phyloP scores from a whole-genome alignment of 1,284 basidiomycete genomes.

The Apiotrichum akiyoshidainum region DNA sequence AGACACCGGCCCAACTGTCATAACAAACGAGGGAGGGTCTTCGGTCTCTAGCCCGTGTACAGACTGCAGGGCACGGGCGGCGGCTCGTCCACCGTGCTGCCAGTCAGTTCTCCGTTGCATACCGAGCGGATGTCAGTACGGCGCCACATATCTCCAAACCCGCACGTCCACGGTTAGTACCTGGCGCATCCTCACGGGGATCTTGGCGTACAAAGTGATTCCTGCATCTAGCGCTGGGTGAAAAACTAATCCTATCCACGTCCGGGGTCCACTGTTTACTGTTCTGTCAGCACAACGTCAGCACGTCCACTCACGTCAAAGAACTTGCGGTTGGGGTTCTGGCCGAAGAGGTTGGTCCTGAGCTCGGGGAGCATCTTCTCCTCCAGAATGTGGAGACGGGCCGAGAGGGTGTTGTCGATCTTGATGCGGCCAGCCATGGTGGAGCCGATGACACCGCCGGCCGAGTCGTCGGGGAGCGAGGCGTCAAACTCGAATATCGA shows the following conservation, averaged over 20 bases:
- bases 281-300: not conserved
- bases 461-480: slow-evolving; percentile 68
- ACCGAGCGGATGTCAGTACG: too few species aligned
- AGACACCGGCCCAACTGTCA: too few species aligned
- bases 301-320: slow-evolving; percentile 54
- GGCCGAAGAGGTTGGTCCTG: slow-evolving; percentile 75
- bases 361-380: slow-evolving; percentile 94
- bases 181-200: too few species aligned
- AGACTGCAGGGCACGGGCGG: too few species aligned
- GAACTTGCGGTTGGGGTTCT: slow-evolving; percentile 82
- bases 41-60: too few species aligned
- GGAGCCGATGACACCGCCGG: slow-evolving; percentile 76
- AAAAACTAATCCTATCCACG: slow-evolving; percentile 1
- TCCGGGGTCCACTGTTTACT: slow-evolving; percentile 6
- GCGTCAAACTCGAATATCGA: slow-evolving; percentile 64
- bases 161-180: not conserved
- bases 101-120: too few species aligned
- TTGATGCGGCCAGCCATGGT: slow-evolving; percentile 73
- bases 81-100: too few species aligned
- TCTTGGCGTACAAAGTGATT: slow-evolving; percentile 1
- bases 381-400: slow-evolving; percentile 78
- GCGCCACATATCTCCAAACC: not conserved
- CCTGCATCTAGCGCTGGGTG: slow-evolving; percentile 16
- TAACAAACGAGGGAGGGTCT: too few species aligned
- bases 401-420: slow-evolving; percentile 87